These are phyloP conservation scores for Phytopythium boreale DNA, from an alignment of 352 stramenopile genomes.

Conservation along the genomic window DNA sequence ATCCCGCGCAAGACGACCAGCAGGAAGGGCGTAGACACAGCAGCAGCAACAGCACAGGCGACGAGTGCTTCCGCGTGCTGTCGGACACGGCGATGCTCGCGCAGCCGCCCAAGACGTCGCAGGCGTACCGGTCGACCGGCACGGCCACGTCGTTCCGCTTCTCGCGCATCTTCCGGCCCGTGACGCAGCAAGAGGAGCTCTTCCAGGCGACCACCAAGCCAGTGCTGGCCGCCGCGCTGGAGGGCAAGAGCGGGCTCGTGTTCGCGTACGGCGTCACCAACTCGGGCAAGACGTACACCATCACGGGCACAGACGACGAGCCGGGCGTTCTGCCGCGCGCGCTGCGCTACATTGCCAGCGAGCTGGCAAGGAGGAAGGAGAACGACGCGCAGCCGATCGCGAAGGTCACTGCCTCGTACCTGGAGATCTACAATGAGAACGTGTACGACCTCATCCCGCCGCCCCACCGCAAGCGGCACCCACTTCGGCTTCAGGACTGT, in stretches of 20 bases:
- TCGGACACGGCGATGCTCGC: slow-evolving; percentile 61
- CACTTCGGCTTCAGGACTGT: slow-evolving; percentile 75
- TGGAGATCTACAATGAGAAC: slow-evolving; percentile 99
- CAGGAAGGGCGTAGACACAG: neutral
- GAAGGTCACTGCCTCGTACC: slow-evolving; percentile 88
- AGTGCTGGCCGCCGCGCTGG: slow-evolving; percentile 89
- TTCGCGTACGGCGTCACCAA: slow-evolving; percentile 99
- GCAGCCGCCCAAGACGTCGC: slow-evolving; percentile 69
- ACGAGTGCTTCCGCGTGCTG: slow-evolving; percentile 65
- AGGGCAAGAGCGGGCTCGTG: slow-evolving; percentile 87
- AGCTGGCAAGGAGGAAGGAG: slow-evolving; percentile 52
- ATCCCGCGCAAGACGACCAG: neutral
- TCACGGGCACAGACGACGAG: slow-evolving; percentile 85
- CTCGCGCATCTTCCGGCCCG: slow-evolving; percentile 75
- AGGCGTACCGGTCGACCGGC: slow-evolving; percentile 71
- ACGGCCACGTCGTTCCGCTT: slow-evolving; percentile 81
- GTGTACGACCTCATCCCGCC: slow-evolving; percentile 94
- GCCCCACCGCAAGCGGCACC: slow-evolving; percentile 49
- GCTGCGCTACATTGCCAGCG: slow-evolving; percentile 63
- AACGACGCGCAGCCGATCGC: slow-evolving; percentile 34
- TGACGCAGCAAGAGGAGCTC: slow-evolving; percentile 86
- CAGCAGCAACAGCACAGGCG: neutral
- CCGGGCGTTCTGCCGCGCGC: slow-evolving; percentile 85
- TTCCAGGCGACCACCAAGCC: slow-evolving; percentile 90
- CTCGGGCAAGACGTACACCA: slow-evolving; percentile 98